These are phyloP conservation scores for Pseudocercospora macadamiae DNA, from an alignment of 2,329 filamentous ascomycete species.

Conservation along the genomic window DNA sequence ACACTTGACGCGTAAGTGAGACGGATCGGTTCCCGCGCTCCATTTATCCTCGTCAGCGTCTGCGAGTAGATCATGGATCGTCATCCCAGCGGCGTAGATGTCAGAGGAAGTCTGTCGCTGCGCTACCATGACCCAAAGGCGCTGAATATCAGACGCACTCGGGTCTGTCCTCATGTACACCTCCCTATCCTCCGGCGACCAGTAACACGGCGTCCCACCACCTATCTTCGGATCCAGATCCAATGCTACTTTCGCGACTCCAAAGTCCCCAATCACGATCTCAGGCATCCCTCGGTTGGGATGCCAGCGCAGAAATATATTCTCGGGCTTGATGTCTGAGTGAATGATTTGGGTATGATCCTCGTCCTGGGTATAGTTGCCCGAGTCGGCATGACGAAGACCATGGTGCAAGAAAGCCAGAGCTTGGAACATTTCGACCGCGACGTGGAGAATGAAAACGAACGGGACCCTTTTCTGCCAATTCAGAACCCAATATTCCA, in stretches of 20 bases:
- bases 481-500: not conserved
- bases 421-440: slow-evolving; percentile 18
- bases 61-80: not conserved
- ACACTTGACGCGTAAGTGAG: not conserved
- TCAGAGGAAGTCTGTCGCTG: not conserved
- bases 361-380: slow-evolving; percentile 17
- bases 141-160: not conserved
- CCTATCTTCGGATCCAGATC: not conserved
- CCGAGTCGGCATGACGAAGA: slow-evolving; percentile 12
- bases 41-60: not conserved
- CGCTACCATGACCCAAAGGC: no score
- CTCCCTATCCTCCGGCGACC: not conserved
- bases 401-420: slow-evolving; percentile 29
- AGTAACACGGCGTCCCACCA: not conserved
- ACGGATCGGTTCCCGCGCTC: not conserved
- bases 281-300: not conserved
- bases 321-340: slow-evolving; percentile 27
- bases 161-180: not conserved
- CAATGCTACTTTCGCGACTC: not conserved
- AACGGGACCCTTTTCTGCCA: slow-evolving; percentile 2
- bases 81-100: not conserved
- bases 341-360: slow-evolving; percentile 21
- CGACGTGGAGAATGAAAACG: slow-evolving; percentile 22
- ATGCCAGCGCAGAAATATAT: slow-evolving; percentile 26
- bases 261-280: not conserved